Conservation (phyloP, 371 early-diverging fungal species). For the Saksenaea vasiformis region DNA sequence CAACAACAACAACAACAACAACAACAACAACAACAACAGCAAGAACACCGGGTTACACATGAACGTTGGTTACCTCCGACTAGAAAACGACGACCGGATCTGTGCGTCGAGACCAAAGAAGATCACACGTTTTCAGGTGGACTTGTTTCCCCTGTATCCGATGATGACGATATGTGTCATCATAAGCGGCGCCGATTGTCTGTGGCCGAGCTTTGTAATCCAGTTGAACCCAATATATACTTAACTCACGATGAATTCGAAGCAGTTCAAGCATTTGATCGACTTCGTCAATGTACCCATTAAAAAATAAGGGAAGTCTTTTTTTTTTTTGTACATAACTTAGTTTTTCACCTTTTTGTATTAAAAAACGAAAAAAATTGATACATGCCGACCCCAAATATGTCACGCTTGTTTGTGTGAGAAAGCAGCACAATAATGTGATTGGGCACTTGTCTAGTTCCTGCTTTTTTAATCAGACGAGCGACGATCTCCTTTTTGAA, state of each 20-base stretch:
- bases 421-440: slow-evolving; percentile 1
- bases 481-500: slow-evolving; percentile 4
- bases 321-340: not conserved
- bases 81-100: slow-evolving; percentile 2
- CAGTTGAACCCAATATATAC: slow-evolving; percentile 11
- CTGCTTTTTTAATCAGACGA: slow-evolving; percentile 4
- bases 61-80: not conserved
- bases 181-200: slow-evolving; percentile 28
- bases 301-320: not conserved
- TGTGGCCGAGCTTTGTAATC: slow-evolving; percentile 39
- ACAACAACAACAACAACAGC: not conserved
- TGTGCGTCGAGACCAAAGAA: slow-evolving; percentile 3
- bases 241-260: slow-evolving; percentile 48
- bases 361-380: not conserved
- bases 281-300: slow-evolving; percentile 24
- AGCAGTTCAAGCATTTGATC: slow-evolving; percentile 44
- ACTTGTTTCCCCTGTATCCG: slow-evolving; percentile 6
- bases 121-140: slow-evolving; percentile 5
- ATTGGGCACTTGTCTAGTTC: slow-evolving; percentile 4
- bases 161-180: slow-evolving; percentile 7
- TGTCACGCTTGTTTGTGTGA: slow-evolving; percentile 4
- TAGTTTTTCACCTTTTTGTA: not conserved
- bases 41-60: slow-evolving; percentile 1
- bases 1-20: slow-evolving; percentile 3
- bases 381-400: not conserved